Evolutionary conservation across 805 yeast species (phyloP).

Genomic region (Jamesozyma jinghongensis): DNA sequence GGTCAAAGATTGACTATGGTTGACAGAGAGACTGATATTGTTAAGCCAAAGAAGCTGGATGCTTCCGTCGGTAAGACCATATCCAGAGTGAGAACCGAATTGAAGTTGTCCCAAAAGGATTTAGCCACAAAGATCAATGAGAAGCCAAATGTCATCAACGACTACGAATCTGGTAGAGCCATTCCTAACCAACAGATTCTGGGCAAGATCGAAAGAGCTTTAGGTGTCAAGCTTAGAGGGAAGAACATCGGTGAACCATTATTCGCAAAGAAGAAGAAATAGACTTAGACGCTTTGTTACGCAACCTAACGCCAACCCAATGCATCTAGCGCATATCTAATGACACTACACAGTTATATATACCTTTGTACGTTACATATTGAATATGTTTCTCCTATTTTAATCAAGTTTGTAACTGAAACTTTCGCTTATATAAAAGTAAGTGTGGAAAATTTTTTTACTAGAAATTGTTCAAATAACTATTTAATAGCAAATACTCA

Average conservation of each 20-base stretch:
- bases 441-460: too few species aligned
- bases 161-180: conserved; percentile 95
- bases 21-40: conserved; percentile 89
- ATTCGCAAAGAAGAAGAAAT: conserved; percentile 35
- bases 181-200: conserved; percentile 92
- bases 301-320: too few species aligned
- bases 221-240: conserved; percentile 94
- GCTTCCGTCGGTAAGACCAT: conserved; percentile 80
- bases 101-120: conserved; percentile 88
- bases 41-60: conserved; percentile 83
- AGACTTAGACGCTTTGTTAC: not conserved
- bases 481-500: too few species aligned
- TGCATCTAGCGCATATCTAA: too few species aligned
- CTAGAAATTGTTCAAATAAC: too few species aligned
- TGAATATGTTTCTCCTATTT: too few species aligned
- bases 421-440: too few species aligned
- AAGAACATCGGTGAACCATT: conserved; percentile 90
- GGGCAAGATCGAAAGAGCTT: conserved; percentile 84
- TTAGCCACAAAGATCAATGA: conserved; percentile 92
- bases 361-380: too few species aligned
- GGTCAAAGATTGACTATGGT: conserved; percentile 92
- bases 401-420: too few species aligned
- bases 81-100: conserved; percentile 75
- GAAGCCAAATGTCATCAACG: conserved; percentile 90
- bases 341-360: not conserved